phyloP scores from a whole-genome alignment of 2,329 filamentous ascomycete genomes.

The Epichloe gansuensis region DNA sequence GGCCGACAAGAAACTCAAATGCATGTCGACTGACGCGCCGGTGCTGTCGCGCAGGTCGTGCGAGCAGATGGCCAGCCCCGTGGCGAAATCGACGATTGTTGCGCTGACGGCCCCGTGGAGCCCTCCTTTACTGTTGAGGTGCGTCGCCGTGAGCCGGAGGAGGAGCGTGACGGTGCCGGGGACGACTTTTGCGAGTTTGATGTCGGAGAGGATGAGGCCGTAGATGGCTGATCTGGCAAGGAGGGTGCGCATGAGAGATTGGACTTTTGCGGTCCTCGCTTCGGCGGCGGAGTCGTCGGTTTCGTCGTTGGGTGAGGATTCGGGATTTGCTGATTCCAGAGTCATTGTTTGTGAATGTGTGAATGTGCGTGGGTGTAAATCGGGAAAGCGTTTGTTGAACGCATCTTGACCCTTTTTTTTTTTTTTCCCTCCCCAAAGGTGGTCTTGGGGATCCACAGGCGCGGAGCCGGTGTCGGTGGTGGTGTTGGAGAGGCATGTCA shows the following conservation, averaged over 20 bases:
- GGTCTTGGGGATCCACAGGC: too few relatives aligned
- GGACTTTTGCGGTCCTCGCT: constrained; percentile 15
- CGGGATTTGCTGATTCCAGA: not conserved
- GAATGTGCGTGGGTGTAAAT: too few relatives aligned
- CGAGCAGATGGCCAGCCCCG: constrained; percentile 58
- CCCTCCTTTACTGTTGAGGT: constrained; percentile 55
- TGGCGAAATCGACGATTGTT: constrained; percentile 60
- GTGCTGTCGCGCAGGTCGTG: constrained; percentile 49
- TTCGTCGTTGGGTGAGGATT: not conserved
- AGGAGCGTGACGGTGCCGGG: constrained; percentile 36
- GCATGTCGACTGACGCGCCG: constrained; percentile 63
- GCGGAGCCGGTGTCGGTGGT: too few relatives aligned
- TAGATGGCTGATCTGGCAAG: constrained; percentile 40
- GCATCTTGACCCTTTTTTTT: not conserved
- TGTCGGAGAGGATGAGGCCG: constrained; percentile 27
- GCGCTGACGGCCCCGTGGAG: constrained; percentile 64
- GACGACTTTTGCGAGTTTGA: constrained; percentile 30
- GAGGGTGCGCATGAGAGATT: constrained; percentile 23
- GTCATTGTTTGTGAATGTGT: not conserved
- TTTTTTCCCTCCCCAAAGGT: too few relatives aligned
- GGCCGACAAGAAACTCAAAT: constrained; percentile 55
- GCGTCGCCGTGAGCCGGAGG: constrained; percentile 36
- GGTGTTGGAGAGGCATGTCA: too few relatives aligned
- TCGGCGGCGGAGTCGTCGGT: not conserved
- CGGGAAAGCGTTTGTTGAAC: not conserved